These are phyloP conservation scores for Tolypocladium endophyticum DNA, from an alignment of 2,329 filamentous ascomycete species.

Conservation along the genomic window DNA sequence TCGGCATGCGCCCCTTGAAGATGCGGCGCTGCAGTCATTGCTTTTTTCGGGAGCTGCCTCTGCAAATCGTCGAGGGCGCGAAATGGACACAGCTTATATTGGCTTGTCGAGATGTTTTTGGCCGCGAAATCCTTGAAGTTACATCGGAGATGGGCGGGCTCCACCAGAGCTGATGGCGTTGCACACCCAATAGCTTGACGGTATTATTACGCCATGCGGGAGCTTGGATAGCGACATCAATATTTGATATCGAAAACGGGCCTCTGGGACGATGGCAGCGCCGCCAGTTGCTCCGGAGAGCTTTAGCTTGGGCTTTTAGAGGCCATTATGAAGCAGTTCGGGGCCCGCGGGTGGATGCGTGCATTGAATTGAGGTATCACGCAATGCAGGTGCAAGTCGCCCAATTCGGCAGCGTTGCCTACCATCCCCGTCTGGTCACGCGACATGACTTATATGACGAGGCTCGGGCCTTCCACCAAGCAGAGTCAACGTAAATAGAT, in stretches of 20 bases:
- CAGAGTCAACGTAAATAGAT: neutral
- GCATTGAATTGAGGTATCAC: neutral
- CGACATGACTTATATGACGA: neutral
- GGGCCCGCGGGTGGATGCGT: neutral
- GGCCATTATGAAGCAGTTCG: neutral
- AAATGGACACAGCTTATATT: neutral
- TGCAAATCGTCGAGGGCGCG: neutral
- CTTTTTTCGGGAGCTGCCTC: neutral
- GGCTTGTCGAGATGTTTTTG: neutral
- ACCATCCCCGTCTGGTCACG: neutral
- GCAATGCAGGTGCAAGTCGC: neutral
- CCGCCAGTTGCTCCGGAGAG: neutral
- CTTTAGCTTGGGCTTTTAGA: neutral
- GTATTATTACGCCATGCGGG: neutral
- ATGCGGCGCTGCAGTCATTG: neutral
- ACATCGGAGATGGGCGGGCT: neutral
- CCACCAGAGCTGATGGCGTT: neutral
- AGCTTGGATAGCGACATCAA: neutral
- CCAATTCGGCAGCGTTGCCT: neutral
- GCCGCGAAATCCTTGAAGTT: neutral
- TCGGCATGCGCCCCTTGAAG: neutral
- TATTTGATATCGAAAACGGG: neutral
- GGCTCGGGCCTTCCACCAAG: neutral
- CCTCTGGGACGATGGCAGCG: neutral
- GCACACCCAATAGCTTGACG: neutral